Evolutionary conservation across 768 basidiomycete species (phyloP).

Genomic region (Cyclocybe cylindracea): DNA sequence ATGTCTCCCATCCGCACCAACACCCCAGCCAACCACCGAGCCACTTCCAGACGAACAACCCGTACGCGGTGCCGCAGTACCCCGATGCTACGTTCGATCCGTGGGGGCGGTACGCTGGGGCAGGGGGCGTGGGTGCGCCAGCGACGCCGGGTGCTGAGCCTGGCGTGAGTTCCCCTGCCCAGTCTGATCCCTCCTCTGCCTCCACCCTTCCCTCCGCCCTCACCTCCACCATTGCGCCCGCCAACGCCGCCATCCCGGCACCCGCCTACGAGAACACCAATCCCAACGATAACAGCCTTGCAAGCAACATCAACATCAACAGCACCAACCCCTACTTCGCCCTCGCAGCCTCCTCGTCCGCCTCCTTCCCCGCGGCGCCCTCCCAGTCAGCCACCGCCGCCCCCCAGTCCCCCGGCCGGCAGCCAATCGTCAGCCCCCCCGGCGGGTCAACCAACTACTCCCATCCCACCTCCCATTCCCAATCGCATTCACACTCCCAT

Average conservation of each 20-base stretch:
- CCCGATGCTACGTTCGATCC: slow-evolving; percentile 16
- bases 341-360: background rate
- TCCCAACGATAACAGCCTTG: background rate
- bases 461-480: background rate
- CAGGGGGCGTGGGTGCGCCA: background rate
- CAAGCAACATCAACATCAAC: background rate
- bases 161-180: too few species aligned
- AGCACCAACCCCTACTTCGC: background rate
- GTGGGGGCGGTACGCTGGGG: slow-evolving; percentile 10
- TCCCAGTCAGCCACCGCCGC: background rate
- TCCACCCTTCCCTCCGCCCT: background rate
- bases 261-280: background rate
- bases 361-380: too few species aligned
- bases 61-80: slow-evolving; percentile 2
- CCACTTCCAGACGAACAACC: background rate
- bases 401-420: background rate
- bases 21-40: slow-evolving; percentile 8
- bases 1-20: background rate
- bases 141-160: too few species aligned
- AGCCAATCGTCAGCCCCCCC: too few species aligned
- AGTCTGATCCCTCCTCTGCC: background rate
- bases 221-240: background rate
- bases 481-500: background rate
- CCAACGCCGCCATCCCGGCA: background rate
- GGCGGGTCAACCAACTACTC: too few species aligned